Evolutionary conservation across 805 yeast genomes (phyloP), one percentile per base, ranked within the genome.

Genomic region (Candida adriatica): DNA sequence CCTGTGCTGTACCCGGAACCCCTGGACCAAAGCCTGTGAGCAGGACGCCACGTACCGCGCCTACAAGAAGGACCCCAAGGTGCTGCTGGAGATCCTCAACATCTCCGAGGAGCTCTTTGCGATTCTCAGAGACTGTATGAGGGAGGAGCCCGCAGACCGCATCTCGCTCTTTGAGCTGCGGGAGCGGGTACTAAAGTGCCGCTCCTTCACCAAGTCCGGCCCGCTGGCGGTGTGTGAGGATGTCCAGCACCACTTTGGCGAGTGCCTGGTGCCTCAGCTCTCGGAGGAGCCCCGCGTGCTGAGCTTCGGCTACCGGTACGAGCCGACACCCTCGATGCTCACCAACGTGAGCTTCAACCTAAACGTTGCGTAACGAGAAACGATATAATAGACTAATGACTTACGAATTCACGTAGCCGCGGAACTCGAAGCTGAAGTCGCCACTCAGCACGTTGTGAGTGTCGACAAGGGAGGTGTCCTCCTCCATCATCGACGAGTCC

Each of bases 11-110:
- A 78, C 83, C 25, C 69, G 94, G 53, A 88, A 87, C 48, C 95
- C 96, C 18, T 87, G 96, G 96, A 72, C 84, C 30, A 75, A 79
- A 44, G 94, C 95, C 8, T 70, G 79, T 31, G 60, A 73, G 24
- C 51, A 69, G 26, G 86, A 79, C 47, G 59, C 68, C 24, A 71
- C 94, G 0, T 87, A 81, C 57, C 62, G 62, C 37, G 77, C 75
- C 16, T 88, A 70, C 54, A 62, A 74, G 21, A 61, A 68, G 29
- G 73, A 75, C 41, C 66, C 74, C 9, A 48, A 56, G 8, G 68
- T 85, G 5, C 60, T 87, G 34, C 56, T 65, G 48, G 68, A 71
- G 33, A 85, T 87, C 18, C 59, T 87, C 41, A 94, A 95, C 24
- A 69, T 87, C 6, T 77, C 88, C 18, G 51, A 58, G 13, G 79